Percentiles rank a stretch among this genome's conserved stretches.
These are phyloP conservation scores for Cyberlindnera veronae DNA, from an alignment of 805 yeast species.

Conservation along the genomic window DNA sequence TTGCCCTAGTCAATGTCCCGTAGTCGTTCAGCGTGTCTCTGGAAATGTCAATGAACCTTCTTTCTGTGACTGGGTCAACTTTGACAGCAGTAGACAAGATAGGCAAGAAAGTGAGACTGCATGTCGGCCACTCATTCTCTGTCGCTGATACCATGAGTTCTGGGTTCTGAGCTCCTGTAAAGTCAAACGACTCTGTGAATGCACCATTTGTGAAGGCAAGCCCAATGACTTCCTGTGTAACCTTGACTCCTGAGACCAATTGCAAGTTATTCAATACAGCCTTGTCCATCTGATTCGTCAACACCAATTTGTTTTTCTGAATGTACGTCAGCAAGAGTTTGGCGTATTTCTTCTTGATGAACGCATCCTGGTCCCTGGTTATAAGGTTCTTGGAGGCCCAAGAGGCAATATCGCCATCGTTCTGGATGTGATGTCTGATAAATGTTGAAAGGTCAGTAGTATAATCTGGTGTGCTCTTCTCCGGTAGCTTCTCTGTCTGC, in stretches of 20 bases:
- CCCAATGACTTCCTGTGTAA: background rate
- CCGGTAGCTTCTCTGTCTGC: background rate
- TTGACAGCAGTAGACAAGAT: slow-evolving; percentile 16
- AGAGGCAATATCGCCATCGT: slow-evolving; percentile 5
- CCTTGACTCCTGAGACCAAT: slow-evolving; percentile 1
- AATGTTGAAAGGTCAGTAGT: slow-evolving; percentile 12
- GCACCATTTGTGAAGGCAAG: slow-evolving; percentile 12
- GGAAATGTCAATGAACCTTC: slow-evolving; percentile 21
- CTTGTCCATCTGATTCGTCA: slow-evolving; percentile 17
- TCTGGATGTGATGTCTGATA: slow-evolving; percentile 6
- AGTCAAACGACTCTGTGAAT: slow-evolving; percentile 22
- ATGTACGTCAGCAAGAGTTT: slow-evolving; percentile 14
- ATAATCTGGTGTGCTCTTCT: background rate
- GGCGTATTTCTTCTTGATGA: slow-evolving; percentile 18
- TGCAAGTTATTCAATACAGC: slow-evolving; percentile 13
- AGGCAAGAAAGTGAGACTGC: slow-evolving; percentile 24
- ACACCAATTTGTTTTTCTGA: slow-evolving; percentile 1
- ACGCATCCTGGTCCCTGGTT: slow-evolving; percentile 15
- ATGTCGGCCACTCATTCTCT: slow-evolving; percentile 25
- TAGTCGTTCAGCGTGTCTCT: slow-evolving; percentile 19
- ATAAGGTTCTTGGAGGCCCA: slow-evolving; percentile 18
- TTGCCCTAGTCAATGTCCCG: slow-evolving; percentile 21
- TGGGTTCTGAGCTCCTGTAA: slow-evolving; percentile 8
- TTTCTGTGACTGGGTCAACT: slow-evolving; percentile 22
- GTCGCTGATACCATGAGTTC: slow-evolving; percentile 14